Conservation (phyloP, 2,329 filamentous ascomycete species). For the Ambrosiella xylebori region DNA sequence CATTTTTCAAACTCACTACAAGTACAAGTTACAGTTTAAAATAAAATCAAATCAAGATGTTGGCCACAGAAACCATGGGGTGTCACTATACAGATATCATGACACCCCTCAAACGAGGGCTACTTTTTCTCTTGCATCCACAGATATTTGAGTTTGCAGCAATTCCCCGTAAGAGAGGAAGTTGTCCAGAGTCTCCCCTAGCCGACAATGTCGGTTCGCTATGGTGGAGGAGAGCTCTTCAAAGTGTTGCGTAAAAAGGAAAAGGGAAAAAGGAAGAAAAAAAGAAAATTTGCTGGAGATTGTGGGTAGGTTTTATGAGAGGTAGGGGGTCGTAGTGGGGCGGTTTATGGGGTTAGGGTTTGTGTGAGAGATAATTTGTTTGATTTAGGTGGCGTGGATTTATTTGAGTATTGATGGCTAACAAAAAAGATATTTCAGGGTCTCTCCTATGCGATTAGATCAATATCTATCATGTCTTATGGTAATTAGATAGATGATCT, state of each 20-base stretch:
- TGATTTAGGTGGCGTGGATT: no score
- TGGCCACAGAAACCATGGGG: conserved; percentile 28
- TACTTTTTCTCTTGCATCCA: conserved; percentile 22
- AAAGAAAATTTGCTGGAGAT: conserved; percentile 9
- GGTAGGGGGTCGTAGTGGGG: not conserved
- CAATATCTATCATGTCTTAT: not conserved
- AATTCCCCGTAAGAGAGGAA: conserved; percentile 7
- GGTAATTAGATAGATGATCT: no score
- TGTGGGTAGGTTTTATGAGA: conserved; percentile 7
- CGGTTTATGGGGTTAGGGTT: not conserved
- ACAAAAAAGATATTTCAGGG: no score
- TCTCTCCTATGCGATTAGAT: not conserved
- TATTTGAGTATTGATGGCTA: no score
- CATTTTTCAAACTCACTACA: not conserved
- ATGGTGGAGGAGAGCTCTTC: conserved; percentile 9
- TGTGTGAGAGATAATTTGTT: not conserved
- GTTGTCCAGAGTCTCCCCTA: conserved; percentile 12
- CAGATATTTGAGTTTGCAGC: conserved; percentile 9
- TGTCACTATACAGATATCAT: conserved; percentile 23
- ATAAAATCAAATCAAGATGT: conserved; percentile 18
- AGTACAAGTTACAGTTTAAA: not conserved
- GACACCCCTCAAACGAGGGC: conserved; percentile 30
- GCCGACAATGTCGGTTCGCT: not conserved
- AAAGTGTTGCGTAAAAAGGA: conserved; percentile 20
- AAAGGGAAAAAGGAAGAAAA: conserved; percentile 14